A percentile compares a stretch with the other conserved stretches of the same genome.
phyloP scores from a whole-genome alignment of 1,139 yeast genomes.

The Yamadazyma blattariae region DNA sequence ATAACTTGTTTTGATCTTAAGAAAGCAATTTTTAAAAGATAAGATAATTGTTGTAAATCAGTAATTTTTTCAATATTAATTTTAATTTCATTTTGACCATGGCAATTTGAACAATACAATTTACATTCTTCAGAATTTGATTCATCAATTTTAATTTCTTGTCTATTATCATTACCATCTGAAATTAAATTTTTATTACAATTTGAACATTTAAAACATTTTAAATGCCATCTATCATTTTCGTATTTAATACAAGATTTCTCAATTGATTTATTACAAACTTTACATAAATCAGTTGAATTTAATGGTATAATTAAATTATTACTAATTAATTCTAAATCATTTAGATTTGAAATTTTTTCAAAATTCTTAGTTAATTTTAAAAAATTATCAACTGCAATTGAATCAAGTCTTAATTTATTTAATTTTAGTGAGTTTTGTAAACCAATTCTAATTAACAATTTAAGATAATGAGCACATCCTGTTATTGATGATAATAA shows the following conservation, averaged over 20 bases:
- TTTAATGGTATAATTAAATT: conserved; percentile 47
- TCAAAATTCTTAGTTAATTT: conserved; percentile 29
- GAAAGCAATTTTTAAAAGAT: conserved; percentile 78
- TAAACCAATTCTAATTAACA: conserved; percentile 78
- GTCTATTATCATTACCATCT: background rate
- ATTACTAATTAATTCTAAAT: conserved; percentile 29
- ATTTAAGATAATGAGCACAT: conserved; percentile 87
- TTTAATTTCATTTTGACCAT: conserved; percentile 20
- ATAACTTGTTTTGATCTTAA: conserved; percentile 74
- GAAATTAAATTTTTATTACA: conserved; percentile 36
- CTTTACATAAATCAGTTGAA: conserved; percentile 75
- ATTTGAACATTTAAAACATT: conserved; percentile 63
- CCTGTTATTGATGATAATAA: conserved; percentile 83
- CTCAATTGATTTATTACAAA: conserved; percentile 77
- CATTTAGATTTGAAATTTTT: conserved; percentile 14
- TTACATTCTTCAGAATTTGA: conserved; percentile 24
- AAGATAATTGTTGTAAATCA: conserved; percentile 70
- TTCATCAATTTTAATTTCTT: conserved; percentile 16
- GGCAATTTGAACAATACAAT: conserved; percentile 4
- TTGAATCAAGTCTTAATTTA: conserved; percentile 52
- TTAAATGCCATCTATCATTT: conserved; percentile 75
- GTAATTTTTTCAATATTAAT: conserved; percentile 65
- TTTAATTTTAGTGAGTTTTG: conserved; percentile 71
- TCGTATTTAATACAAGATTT: conserved; percentile 67
- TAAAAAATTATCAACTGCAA: conserved; percentile 64